Conservation (phyloP, 306 rosid genomes). For the Luffa acutangula region DNA sequence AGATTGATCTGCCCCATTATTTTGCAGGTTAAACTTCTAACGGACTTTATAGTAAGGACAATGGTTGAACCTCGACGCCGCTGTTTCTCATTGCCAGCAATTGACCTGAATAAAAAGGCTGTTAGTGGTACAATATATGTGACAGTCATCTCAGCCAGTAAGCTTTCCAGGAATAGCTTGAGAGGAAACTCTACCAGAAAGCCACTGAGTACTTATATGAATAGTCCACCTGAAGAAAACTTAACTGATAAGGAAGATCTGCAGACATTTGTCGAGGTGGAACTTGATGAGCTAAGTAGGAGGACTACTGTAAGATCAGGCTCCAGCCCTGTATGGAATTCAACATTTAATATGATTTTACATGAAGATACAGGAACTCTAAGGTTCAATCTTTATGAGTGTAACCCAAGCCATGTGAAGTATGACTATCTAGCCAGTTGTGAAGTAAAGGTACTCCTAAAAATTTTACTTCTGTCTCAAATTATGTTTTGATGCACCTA, state of each 20-base stretch:
- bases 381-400: slow-evolving; percentile 69
- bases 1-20: not conserved
- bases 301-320: slow-evolving; percentile 57
- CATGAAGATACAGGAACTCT: slow-evolving; percentile 67
- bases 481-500: not conserved
- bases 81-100: slow-evolving; percentile 74
- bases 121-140: slow-evolving; percentile 79
- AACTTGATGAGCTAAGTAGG: slow-evolving; percentile 70
- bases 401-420: slow-evolving; percentile 54
- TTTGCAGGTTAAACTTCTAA: slow-evolving; percentile 62
- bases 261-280: slow-evolving; percentile 86
- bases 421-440: slow-evolving; percentile 79
- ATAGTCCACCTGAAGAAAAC: slow-evolving; percentile 42
- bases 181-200: slow-evolving; percentile 49
- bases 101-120: slow-evolving; percentile 57
- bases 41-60: slow-evolving; percentile 68
- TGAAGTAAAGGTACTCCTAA: slow-evolving; percentile 65
- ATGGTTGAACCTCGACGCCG: slow-evolving; percentile 99
- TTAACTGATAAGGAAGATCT: slow-evolving; percentile 53
- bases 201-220: slow-evolving; percentile 29
- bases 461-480: not conserved
- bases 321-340: slow-evolving; percentile 77
- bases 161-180: slow-evolving; percentile 54
- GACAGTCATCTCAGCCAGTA: slow-evolving; percentile 66
- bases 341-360: slow-evolving; percentile 86